These are phyloP conservation scores for Aspergillus panamensis DNA, from an alignment of 495 filamentous ascomycete genomes.

Conservation along the genomic window DNA sequence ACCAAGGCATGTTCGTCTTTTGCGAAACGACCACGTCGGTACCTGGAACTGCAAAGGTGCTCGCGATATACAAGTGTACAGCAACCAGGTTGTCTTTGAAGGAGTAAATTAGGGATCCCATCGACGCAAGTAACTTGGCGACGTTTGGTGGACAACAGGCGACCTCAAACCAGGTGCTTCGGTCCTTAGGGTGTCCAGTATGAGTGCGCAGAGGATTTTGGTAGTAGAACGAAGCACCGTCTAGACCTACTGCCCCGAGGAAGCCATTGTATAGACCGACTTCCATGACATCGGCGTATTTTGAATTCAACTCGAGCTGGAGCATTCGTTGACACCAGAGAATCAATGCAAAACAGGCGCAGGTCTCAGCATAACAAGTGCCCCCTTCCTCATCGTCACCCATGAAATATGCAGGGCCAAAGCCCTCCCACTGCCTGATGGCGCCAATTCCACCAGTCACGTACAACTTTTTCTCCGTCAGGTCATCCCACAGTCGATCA, in stretches of 20 bases:
- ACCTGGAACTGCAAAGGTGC: constrained; percentile 4
- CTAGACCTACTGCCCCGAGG: constrained; percentile 47
- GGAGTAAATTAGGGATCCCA: constrained; percentile 11
- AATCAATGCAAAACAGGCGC: constrained; percentile 58
- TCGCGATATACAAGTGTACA: constrained; percentile 11
- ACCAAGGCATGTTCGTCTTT: constrained; percentile 11
- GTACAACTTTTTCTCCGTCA: constrained; percentile 58
- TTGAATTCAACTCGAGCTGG: constrained; percentile 47
- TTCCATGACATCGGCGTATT: constrained; percentile 58
- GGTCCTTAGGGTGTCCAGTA: constrained; percentile 3
- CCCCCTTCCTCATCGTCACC: constrained; percentile 56
- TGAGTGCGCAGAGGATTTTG: constrained; percentile 7
- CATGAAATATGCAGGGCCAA: constrained; percentile 57
- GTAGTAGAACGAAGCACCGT: constrained; percentile 20
- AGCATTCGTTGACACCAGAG: constrained; percentile 55
- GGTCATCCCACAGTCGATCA: constrained; percentile 52
- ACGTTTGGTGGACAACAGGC: constrained; percentile 16
- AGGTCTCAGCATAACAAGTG: constrained; percentile 58
- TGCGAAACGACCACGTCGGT: constrained; percentile 5
- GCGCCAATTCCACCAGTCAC: constrained; percentile 59
- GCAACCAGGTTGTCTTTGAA: constrained; percentile 8
- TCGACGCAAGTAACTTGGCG: constrained; percentile 6
- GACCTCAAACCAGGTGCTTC: constrained; percentile 12
- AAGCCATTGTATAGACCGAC: constrained; percentile 58
- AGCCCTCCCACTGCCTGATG: constrained; percentile 59